phyloP scores from a whole-genome alignment of 75 land plant species.

The Cupressus sempervirens region DNA sequence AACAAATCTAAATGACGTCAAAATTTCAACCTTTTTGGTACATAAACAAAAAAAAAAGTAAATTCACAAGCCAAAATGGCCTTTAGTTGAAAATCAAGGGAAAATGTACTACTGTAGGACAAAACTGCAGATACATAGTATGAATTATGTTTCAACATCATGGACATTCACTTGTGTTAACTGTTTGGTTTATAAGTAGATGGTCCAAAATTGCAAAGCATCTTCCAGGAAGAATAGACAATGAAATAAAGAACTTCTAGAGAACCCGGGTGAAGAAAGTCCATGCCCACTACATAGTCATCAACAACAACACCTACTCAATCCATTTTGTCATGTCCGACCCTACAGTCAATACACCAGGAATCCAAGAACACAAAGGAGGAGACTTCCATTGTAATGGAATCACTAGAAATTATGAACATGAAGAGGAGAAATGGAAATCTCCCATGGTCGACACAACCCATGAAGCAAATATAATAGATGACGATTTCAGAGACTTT shows the following conservation, averaged over 20 bases:
- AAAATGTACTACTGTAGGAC: too few species aligned
- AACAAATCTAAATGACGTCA: too few species aligned
- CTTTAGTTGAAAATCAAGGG: too few species aligned
- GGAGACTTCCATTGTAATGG: background rate
- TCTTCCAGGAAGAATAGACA: background rate
- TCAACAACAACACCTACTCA: background rate
- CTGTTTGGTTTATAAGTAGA: background rate
- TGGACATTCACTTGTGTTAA: too few species aligned
- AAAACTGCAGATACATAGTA: too few species aligned
- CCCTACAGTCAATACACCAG: background rate
- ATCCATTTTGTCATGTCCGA: background rate
- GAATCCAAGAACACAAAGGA: background rate
- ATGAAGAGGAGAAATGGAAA: background rate
- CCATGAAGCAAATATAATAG: background rate
- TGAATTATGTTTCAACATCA: too few species aligned
- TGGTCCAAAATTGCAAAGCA: slow-evolving; percentile 10
- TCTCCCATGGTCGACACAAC: background rate
- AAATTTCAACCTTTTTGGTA: too few species aligned
- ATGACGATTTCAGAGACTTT: background rate
- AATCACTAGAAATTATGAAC: background rate
- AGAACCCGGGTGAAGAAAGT: slow-evolving; percentile 7
- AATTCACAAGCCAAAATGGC: too few species aligned
- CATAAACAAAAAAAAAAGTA: too few species aligned
- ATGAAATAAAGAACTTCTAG: slow-evolving; percentile 7
- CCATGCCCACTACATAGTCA: background rate